Evolutionary conservation across 2,329 filamentous ascomycete genomes (phyloP).

Genomic region (Clonostachys sp.): DNA sequence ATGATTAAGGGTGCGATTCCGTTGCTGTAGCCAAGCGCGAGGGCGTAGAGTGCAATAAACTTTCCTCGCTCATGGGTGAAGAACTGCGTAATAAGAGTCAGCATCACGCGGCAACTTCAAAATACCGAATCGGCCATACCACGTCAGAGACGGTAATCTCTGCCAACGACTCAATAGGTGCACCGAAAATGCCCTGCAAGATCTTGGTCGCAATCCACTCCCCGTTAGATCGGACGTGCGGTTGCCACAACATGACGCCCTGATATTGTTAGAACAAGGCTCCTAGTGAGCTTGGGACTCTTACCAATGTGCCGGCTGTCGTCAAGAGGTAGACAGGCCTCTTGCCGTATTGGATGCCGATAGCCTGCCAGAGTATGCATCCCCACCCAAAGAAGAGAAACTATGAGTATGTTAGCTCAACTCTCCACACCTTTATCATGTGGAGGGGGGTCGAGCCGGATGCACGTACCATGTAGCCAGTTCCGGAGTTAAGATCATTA

Average conservation of each 20-base stretch:
- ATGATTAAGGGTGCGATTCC: conserved; percentile 1
- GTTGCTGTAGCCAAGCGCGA: conserved; percentile 15
- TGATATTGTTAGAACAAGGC: neutral
- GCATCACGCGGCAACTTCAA: no score
- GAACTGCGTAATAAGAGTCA: conserved; percentile 7
- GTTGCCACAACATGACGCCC: neutral
- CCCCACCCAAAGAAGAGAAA: conserved; percentile 39
- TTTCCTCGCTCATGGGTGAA: conserved; percentile 36
- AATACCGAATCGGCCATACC: conserved; percentile 8
- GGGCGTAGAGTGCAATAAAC: conserved; percentile 35
- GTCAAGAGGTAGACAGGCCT: conserved; percentile 30
- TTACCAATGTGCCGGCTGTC: conserved; percentile 19
- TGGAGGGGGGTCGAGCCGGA: neutral
- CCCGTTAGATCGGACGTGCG: conserved; percentile 10
- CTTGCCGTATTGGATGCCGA: conserved; percentile 39
- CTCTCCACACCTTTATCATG: neutral
- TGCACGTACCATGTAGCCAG: conserved; percentile 23
- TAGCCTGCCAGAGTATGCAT: conserved; percentile 40
- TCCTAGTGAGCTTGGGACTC: no score
- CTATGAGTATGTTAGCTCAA: neutral
- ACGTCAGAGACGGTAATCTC: conserved; percentile 37
- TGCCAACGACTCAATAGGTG: conserved; percentile 39
- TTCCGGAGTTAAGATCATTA: conserved; percentile 28
- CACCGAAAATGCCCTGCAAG: conserved; percentile 34
- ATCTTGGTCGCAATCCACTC: conserved; percentile 41